Conservation (phyloP, 257 asterid species). For the Leonotis leonurus region DNA sequence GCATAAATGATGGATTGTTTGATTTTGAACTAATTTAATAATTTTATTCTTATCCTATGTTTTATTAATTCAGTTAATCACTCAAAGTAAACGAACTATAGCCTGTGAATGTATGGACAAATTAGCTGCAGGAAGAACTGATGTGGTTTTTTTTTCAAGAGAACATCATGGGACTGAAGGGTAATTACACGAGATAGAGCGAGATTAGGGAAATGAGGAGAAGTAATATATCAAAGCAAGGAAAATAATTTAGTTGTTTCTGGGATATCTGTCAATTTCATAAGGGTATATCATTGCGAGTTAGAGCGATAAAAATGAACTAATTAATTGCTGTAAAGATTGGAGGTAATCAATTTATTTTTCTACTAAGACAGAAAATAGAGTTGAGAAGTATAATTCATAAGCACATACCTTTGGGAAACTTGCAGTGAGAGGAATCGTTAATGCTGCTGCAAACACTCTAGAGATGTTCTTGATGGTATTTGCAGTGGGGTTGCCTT, state of each 20-base stretch:
- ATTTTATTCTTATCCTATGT: too few relatives aligned
- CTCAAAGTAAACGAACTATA: slow-evolving; percentile 67
- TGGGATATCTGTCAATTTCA: neutral
- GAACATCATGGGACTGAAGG: neutral
- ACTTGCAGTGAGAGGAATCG: slow-evolving; percentile 59
- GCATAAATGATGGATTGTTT: too few relatives aligned
- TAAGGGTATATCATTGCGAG: neutral
- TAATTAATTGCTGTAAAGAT: neutral
- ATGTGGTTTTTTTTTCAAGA: neutral
- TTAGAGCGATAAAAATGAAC: neutral
- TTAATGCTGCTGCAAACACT: slow-evolving; percentile 58
- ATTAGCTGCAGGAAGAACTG: neutral
- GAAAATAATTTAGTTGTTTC: too few relatives aligned
- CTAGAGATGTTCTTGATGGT: slow-evolving; percentile 73
- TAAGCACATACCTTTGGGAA: slow-evolving; percentile 54
- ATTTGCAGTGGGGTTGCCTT: slow-evolving; percentile 66
- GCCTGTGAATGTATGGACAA: slow-evolving; percentile 46
- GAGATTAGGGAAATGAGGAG: neutral
- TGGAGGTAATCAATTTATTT: neutral
- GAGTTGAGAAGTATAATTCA: neutral
- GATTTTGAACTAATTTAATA: too few relatives aligned
- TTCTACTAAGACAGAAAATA: neutral
- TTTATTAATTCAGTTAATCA: too few relatives aligned
- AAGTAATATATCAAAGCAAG: neutral
- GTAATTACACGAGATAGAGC: neutral